Conservation (phyloP, 257 asterid genomes). For the Leptodermis oblonga region DNA sequence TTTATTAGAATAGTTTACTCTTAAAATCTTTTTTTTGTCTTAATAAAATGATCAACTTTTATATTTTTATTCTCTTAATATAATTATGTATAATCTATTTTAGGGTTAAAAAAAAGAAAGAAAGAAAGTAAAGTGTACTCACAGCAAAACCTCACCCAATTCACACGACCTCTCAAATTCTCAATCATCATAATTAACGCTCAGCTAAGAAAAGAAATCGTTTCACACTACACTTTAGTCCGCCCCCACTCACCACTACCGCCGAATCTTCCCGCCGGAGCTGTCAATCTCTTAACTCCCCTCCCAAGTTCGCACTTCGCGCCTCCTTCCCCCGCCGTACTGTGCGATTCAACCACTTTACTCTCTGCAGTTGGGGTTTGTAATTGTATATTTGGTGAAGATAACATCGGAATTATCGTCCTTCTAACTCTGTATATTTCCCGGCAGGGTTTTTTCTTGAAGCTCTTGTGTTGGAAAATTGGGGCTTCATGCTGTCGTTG, state of each 20-base stretch:
- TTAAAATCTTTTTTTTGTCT: too few relatives aligned
- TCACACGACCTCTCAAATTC: too few relatives aligned
- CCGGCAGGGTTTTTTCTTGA: background rate
- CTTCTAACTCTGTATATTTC: conserved; percentile 1
- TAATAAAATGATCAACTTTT: too few relatives aligned
- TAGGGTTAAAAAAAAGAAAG: too few relatives aligned
- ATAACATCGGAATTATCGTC: background rate
- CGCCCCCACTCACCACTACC: background rate
- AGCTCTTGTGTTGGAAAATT: background rate
- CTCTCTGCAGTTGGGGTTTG: background rate
- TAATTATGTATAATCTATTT: too few relatives aligned
- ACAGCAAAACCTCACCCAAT: too few relatives aligned
- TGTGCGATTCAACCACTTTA: background rate
- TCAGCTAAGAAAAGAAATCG: too few relatives aligned
- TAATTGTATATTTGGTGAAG: background rate
- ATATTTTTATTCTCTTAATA: too few relatives aligned
- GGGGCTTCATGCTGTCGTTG: conserved; percentile 15
- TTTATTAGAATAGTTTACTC: too few relatives aligned
- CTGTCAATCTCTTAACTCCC: too few relatives aligned
- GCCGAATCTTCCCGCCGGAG: conserved; percentile 3
- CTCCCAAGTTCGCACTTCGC: background rate
- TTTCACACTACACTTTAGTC: background rate
- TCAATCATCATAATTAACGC: background rate
- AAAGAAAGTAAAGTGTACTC: too few relatives aligned
- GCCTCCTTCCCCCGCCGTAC: background rate